Conservation (phyloP, 2,329 filamentous ascomycete species). For the Golovinomyces cichoracearum region DNA sequence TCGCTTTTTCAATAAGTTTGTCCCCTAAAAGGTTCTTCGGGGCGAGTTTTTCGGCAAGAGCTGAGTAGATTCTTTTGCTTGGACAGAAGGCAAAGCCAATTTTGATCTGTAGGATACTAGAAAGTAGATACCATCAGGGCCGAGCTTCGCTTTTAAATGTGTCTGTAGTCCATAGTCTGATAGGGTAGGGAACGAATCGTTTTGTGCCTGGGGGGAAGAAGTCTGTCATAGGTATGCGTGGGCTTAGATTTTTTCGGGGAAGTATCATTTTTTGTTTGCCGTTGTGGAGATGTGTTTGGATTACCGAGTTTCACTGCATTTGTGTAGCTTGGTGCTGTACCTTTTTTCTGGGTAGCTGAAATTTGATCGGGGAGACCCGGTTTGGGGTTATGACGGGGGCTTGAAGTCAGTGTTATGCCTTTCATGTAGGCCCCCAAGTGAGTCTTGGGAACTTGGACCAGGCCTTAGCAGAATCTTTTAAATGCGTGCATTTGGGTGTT, state of each 20-base stretch:
- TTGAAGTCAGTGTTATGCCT: not conserved
- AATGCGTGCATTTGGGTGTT: not conserved
- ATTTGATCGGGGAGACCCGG: not conserved
- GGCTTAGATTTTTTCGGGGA: not conserved
- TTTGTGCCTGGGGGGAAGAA: not conserved
- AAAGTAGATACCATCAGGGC: not conserved
- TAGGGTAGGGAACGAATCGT: not conserved
- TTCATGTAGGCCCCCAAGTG: not conserved
- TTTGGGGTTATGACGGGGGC: not conserved
- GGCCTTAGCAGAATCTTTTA: not conserved
- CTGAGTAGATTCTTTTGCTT: not conserved
- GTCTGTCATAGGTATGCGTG: too few species aligned
- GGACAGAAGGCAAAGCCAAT: not conserved
- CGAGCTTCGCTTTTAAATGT: not conserved
- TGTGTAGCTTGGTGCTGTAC: too few species aligned
- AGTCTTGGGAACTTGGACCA: not conserved
- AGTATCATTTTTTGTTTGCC: not conserved
- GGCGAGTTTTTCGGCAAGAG: not conserved
- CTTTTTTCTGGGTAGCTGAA: not conserved
- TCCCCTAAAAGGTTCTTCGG: not conserved
- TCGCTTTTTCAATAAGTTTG: not conserved
- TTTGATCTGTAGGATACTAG: not conserved
- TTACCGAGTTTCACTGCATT: not conserved
- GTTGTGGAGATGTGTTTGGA: not conserved
- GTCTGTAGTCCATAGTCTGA: not conserved